Evolutionary conservation across 2,329 filamentous ascomycete genomes (phyloP).

Genomic region (Leptographium galeiforme): DNA sequence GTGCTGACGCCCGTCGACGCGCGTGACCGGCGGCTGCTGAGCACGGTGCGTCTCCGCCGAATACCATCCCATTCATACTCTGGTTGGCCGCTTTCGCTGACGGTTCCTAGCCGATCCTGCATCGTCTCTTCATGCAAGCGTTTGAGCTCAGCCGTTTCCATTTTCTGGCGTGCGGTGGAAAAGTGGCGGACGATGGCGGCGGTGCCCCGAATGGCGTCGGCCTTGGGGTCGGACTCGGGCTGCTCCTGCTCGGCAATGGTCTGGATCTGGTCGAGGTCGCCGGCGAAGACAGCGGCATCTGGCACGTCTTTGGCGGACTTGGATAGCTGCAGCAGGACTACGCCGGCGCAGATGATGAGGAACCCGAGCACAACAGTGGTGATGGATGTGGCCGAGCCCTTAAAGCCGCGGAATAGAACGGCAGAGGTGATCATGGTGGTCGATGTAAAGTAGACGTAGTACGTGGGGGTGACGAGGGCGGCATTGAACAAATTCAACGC

Average conservation of each 20-base stretch:
- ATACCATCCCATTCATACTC: conserved; percentile 83
- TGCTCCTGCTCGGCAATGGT: conserved; percentile 93
- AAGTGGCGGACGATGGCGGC: conserved; percentile 78
- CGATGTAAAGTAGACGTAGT: conserved; percentile 97
- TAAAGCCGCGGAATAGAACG: conserved; percentile 86
- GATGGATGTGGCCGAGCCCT: conserved; percentile 68
- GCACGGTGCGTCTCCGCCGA: conserved; percentile 49
- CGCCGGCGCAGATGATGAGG: conserved; percentile 82
- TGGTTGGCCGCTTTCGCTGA: conserved; percentile 55
- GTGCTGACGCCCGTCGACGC: conserved; percentile 6
- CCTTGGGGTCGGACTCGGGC: conserved; percentile 90
- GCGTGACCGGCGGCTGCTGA: conserved; percentile 25
- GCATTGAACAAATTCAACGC: conserved; percentile 94
- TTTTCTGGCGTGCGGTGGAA: conserved; percentile 60
- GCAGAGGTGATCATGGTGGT: conserved; percentile 90
- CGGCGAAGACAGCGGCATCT: conserved; percentile 80
- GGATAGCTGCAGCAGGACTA: conserved; percentile 86
- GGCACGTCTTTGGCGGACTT: conserved; percentile 97
- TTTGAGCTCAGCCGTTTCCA: conserved; percentile 67
- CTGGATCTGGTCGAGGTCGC: conserved; percentile 86
- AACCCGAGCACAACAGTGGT: conserved; percentile 88
- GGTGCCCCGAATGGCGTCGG: conserved; percentile 84
- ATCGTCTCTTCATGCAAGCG: conserved; percentile 68
- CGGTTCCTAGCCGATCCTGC: conserved; percentile 56
- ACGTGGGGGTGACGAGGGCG: conserved; percentile 90